phyloP scores from a whole-genome alignment of 805 yeast species.

The Cyberlindnera mycetangii region DNA sequence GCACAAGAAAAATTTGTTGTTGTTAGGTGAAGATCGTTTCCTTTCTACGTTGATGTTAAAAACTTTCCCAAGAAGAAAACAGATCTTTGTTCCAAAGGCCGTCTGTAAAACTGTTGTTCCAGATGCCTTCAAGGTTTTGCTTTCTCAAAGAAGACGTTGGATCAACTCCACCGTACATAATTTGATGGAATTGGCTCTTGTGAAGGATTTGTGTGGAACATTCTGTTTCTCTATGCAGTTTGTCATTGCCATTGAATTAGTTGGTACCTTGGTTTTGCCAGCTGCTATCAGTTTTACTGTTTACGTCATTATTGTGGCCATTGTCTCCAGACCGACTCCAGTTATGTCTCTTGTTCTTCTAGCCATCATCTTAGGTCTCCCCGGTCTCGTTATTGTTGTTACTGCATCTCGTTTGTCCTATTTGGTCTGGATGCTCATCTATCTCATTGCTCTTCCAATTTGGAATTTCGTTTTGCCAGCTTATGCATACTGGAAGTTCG shows the following conservation, averaged over 20 bases:
- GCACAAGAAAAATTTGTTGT: conserved; percentile 79
- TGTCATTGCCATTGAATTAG: conserved; percentile 75
- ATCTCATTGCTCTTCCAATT: conserved; percentile 79
- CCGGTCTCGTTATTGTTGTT: conserved; percentile 75
- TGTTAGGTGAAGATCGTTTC: conserved; percentile 89
- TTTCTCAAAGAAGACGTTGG: conserved; percentile 96
- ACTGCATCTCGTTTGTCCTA: conserved; percentile 76
- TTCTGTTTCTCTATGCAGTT: conserved; percentile 96
- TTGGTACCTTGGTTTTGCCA: conserved; percentile 87
- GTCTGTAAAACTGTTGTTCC: conserved; percentile 94
- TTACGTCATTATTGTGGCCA: conserved; percentile 71
- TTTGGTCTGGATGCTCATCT: conserved; percentile 74
- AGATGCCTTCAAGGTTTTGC: conserved; percentile 66
- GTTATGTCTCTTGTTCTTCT: conserved; percentile 70
- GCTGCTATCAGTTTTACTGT: conserved; percentile 82
- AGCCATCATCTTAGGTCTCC: conserved; percentile 79
- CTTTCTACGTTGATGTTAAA: conserved; percentile 80
- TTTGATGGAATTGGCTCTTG: conserved; percentile 79
- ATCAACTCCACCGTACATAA: conserved; percentile 93
- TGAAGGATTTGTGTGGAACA: conserved; percentile 88
- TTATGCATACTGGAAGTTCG: conserved; percentile 92
- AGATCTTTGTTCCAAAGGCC: conserved; percentile 83
- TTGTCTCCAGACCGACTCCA: conserved; percentile 74
- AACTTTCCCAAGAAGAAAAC: conserved; percentile 87
- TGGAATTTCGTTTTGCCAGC: conserved; percentile 90